Evolutionary conservation across 2,329 filamentous ascomycete species (phyloP), one percentile per base, ranked within the genome.

Genomic region (Gyromitra esculenta): DNA sequence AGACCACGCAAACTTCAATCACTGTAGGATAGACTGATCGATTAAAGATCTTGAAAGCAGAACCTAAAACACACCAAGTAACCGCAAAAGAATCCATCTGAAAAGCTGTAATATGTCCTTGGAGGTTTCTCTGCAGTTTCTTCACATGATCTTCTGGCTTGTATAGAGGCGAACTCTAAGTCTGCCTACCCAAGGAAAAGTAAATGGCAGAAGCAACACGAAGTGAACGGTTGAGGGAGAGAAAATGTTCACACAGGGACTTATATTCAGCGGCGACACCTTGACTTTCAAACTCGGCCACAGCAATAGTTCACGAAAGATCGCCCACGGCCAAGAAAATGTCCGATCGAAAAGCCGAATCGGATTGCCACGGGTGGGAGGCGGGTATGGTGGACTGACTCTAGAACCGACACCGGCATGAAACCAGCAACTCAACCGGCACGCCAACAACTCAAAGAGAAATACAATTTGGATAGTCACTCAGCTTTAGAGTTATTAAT

Each of bases 191-290:
- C 3, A 48, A 52, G 13, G 48, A 64, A 43, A 72, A 21, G n/a
- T 56, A 45, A 15, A 63, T 41, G 11, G 31, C 48, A 52, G 56
- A 65, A 54, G 60, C 43, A 11, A 25, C 59, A 39, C 56, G 56
- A 8, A 72, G 45, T 5, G 59, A 72, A 7, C 48, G n/a, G 15
- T 72, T 45, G 8, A 65, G 15, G 21, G 68, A 65, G 43, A 41
- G 31, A 21, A 65, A 48, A 21, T 57, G 57, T 13, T 45, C 43
- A 31, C 43, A 11, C 25, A 72, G 21, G 13, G 41, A 39, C n/a
- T 56, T 56, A 25, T 72, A 72, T 11, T 72, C 57, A 9, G 37
- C 43, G 15, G 45, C 31, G 9, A 48, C 45, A 31, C 68, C 68
- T 8, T 25, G n/a, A 21, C 43, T 72, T 39, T 57, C 45, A 48